Conservation (phyloP, 768 basidiomycete genomes). For the Tylopilus balloui region DNA sequence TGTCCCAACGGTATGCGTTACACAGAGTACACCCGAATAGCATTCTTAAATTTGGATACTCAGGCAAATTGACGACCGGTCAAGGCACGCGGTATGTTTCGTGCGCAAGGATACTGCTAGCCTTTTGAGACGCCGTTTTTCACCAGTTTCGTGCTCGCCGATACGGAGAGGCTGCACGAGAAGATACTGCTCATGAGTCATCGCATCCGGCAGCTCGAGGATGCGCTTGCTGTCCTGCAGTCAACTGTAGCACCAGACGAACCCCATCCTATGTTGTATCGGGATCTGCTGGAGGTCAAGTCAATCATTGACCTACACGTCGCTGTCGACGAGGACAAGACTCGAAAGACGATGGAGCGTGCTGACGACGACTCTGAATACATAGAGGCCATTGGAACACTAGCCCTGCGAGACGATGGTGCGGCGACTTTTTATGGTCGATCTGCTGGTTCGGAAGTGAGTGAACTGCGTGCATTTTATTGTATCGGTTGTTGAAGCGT, state of each 20-base stretch:
- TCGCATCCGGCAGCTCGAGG: slow-evolving; percentile 67
- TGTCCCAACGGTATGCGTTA: slow-evolving; percentile 57
- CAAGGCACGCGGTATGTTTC: slow-evolving; percentile 64
- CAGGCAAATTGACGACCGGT: slow-evolving; percentile 65
- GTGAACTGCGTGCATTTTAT: slow-evolving; percentile 32
- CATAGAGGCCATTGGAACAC: slow-evolving; percentile 65
- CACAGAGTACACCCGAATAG: background rate
- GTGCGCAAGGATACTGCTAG: background rate
- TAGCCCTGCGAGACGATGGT: slow-evolving; percentile 66
- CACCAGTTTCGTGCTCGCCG: slow-evolving; percentile 62
- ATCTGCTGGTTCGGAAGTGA: slow-evolving; percentile 68
- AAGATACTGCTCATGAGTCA: slow-evolving; percentile 68
- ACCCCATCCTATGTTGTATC: slow-evolving; percentile 53
- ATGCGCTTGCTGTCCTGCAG: slow-evolving; percentile 57
- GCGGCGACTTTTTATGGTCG: slow-evolving; percentile 68
- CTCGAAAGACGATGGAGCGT: slow-evolving; percentile 25
- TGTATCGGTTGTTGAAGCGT: background rate
- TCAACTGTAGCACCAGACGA: slow-evolving; percentile 42
- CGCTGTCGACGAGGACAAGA: slow-evolving; percentile 42
- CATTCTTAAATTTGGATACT: background rate
- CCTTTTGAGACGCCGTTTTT: background rate
- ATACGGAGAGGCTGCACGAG: slow-evolving; percentile 63
- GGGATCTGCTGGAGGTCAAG: slow-evolving; percentile 61
- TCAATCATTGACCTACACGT: slow-evolving; percentile 66
- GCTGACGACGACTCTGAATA: slow-evolving; percentile 43